Evolutionary conservation across 1,139 yeast species (phyloP).

Genomic region (Yamadazyma dendronema): DNA sequence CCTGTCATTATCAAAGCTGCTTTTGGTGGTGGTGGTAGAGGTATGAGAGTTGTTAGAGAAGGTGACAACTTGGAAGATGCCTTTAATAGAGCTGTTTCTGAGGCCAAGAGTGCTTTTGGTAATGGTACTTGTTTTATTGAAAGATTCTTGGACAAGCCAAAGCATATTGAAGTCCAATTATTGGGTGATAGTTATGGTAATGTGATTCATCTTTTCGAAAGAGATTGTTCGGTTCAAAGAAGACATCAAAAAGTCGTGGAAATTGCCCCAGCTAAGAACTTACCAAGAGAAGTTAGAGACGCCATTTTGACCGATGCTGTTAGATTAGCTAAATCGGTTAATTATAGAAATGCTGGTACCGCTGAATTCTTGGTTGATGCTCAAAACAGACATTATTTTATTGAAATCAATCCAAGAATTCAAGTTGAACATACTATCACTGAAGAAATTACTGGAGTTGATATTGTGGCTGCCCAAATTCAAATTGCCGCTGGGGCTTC

Average conservation of each 20-base stretch:
- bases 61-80: slow-evolving; percentile 94
- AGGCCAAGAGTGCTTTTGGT: slow-evolving; percentile 93
- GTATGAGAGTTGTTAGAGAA: slow-evolving; percentile 98
- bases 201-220: slow-evolving; percentile 91
- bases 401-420: slow-evolving; percentile 97
- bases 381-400: slow-evolving; percentile 94
- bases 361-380: slow-evolving; percentile 95
- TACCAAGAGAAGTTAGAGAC: slow-evolving; percentile 79
- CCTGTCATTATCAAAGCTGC: slow-evolving; percentile 99
- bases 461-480: slow-evolving; percentile 96
- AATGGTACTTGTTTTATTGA: slow-evolving; percentile 98
- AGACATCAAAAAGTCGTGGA: slow-evolving; percentile 99
- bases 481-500: slow-evolving; percentile 99
- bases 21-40: slow-evolving; percentile 99
- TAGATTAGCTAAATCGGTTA: slow-evolving; percentile 80
- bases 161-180: slow-evolving; percentile 96
- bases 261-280: slow-evolving; percentile 96
- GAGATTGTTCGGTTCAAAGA: slow-evolving; percentile 99
- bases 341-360: slow-evolving; percentile 97
- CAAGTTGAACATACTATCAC: slow-evolving; percentile 99
- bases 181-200: slow-evolving; percentile 94
- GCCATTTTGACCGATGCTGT: slow-evolving; percentile 94
- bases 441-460: slow-evolving; percentile 98
- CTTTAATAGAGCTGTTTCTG: slow-evolving; percentile 88
- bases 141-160: slow-evolving; percentile 91